phyloP scores from a whole-genome alignment of 1,284 basidiomycete genomes.

The Fomitopsis pinicola region DNA sequence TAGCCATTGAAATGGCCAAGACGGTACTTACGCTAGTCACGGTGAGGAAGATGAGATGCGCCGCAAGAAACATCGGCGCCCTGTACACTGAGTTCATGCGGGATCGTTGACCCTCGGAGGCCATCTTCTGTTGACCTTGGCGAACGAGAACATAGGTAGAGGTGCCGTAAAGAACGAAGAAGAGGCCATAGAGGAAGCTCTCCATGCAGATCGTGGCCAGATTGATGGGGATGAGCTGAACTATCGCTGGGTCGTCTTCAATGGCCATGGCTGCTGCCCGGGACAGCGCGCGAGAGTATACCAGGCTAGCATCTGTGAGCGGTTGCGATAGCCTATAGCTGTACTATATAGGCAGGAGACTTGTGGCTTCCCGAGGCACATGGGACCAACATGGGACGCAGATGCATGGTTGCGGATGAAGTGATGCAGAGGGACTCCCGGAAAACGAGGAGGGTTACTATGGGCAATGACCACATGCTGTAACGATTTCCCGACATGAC shows the following conservation, averaged over 20 bases:
- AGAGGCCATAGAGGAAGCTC: conserved; percentile 5
- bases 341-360: background rate
- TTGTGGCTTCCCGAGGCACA: background rate
- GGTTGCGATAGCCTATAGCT: background rate
- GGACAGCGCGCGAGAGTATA: background rate
- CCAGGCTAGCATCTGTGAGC: background rate
- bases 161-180: background rate
- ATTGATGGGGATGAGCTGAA: conserved; percentile 3
- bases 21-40: conserved; percentile 1
- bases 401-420: background rate
- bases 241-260: background rate
- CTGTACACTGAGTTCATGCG: background rate
- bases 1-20: background rate
- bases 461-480: background rate
- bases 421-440: background rate
- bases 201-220: conserved; percentile 4
- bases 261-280: conserved; percentile 3
- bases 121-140: background rate
- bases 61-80: conserved; percentile 5
- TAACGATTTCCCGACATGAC: background rate
- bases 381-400: background rate
- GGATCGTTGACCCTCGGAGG: background rate
- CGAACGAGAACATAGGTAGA: conserved; percentile 1
- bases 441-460: background rate
- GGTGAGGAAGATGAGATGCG: conserved; percentile 2